These are phyloP conservation scores for Wickerhamomyces alni DNA, from an alignment of 805 yeast species.

Conservation along the genomic window DNA sequence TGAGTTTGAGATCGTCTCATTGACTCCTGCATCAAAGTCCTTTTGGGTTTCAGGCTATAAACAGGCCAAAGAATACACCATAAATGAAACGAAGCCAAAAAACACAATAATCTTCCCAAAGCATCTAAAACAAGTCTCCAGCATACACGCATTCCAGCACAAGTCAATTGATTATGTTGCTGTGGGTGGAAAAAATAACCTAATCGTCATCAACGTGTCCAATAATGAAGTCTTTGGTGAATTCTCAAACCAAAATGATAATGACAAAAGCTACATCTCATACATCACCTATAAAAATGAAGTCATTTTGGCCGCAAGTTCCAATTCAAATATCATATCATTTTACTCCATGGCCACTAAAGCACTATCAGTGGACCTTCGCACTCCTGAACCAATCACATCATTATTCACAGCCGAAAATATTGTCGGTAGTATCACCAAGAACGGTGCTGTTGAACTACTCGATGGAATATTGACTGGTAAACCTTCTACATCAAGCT, in stretches of 20 bases:
- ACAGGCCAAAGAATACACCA: conserved; percentile 12
- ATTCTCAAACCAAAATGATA: neutral
- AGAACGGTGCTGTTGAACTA: conserved; percentile 28
- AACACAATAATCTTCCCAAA: conserved; percentile 1
- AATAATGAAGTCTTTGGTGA: conserved; percentile 1
- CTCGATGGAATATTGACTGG: conserved; percentile 15
- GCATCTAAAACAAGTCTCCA: neutral
- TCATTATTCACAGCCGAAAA: neutral
- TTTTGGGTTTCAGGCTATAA: conserved; percentile 25
- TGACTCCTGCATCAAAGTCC: conserved; percentile 20
- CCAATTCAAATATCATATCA: neutral
- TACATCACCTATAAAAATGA: conserved; percentile 28
- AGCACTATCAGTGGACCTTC: no score
- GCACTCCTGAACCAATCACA: neutral
- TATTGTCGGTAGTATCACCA: conserved; percentile 20
- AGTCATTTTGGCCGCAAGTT: conserved; percentile 24
- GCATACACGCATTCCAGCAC: neutral
- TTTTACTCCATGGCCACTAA: neutral
- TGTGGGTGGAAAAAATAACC: neutral
- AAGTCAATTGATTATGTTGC: neutral
- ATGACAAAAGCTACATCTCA: conserved; percentile 4
- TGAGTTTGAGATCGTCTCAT: conserved; percentile 22
- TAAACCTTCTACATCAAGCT: neutral
- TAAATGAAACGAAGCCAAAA: conserved; percentile 12
- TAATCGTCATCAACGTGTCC: neutral